Percentiles rank a stretch among this genome's conserved stretches.
Conservation (phyloP, 176 grass and related monocot species). For the Thinopyrum elongatum region DNA sequence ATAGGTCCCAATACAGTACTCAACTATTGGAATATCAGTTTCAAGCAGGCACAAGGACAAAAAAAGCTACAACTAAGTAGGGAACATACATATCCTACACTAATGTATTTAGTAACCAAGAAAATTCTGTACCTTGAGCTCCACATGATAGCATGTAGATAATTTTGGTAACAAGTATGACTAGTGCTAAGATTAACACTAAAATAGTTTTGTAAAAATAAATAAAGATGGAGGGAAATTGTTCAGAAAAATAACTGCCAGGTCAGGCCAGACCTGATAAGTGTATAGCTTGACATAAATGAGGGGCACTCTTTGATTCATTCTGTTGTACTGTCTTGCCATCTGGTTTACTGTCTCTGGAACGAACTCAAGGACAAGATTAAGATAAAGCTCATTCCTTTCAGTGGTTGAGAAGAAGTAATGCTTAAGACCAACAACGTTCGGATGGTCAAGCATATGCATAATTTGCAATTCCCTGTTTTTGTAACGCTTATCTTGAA, state of each 20-base stretch:
- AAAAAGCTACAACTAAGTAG: neutral
- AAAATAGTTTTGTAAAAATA: neutral
- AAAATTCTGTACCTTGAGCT: neutral
- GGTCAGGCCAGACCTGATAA: slow-evolving; percentile 64
- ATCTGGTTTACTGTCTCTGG: slow-evolving; percentile 88
- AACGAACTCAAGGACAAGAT: slow-evolving; percentile 91
- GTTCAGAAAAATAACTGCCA: neutral
- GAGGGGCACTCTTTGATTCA: slow-evolving; percentile 84
- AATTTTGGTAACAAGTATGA: slow-evolving; percentile 3
- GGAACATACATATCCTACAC: neutral
- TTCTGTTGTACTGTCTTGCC: slow-evolving; percentile 77
- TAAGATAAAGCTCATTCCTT: slow-evolving; percentile 88
- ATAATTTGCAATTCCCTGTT: slow-evolving; percentile 95
- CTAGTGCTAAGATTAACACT: neutral
- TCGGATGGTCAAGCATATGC: slow-evolving; percentile 99
- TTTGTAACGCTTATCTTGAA: slow-evolving; percentile 99
- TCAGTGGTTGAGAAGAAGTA: slow-evolving; percentile 92
- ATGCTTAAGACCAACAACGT: slow-evolving; percentile 87
- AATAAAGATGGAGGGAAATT: neutral
- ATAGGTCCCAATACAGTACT: slow-evolving; percentile 21
- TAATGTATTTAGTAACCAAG: neutral
- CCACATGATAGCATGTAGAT: slow-evolving; percentile 5
- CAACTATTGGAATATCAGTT: slow-evolving; percentile 15
- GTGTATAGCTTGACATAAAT: slow-evolving; percentile 91
- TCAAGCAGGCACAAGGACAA: neutral